A percentile compares a stretch with the other conserved stretches of the same genome.
Conservation (phyloP, 1,139 yeast species). For the Hyphopichia pseudoburtonii region DNA sequence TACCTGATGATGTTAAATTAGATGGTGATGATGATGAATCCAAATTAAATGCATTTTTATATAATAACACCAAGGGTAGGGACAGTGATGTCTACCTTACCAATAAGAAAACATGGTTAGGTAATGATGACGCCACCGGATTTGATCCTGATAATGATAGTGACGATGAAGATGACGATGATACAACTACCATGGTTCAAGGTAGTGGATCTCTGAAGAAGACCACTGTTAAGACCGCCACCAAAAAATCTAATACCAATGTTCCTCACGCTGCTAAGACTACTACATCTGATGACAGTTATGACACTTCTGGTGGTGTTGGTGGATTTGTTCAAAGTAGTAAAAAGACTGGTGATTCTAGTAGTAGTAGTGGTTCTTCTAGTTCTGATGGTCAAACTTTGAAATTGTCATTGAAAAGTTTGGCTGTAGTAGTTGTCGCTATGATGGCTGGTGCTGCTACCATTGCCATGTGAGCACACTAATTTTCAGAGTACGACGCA, state of each 20-base stretch:
- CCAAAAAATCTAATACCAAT: constrained; percentile 7
- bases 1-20: constrained; percentile 50
- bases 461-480: too few relatives aligned
- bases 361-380: constrained; percentile 6
- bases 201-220: constrained; percentile 12
- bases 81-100: constrained; percentile 54
- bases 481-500: too few relatives aligned
- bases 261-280: constrained; percentile 12
- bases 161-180: constrained; percentile 7
- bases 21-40: constrained; percentile 40
- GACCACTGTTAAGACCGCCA: constrained; percentile 11
- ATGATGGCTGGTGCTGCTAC: constrained; percentile 1
- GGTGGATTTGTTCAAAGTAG: constrained; percentile 41
- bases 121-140: constrained; percentile 63
- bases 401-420: background rate
- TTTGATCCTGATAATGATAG: constrained; percentile 50
- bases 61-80: constrained; percentile 48
- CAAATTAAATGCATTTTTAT: constrained; percentile 52
- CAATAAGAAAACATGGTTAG: constrained; percentile 59
- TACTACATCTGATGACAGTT: constrained; percentile 13
- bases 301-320: constrained; percentile 14
- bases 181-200: constrained; percentile 11
- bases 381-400: constrained; percentile 1
- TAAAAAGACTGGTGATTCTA: constrained; percentile 12
- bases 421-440: background rate